Evolutionary conservation across 805 yeast species (phyloP).

Genomic region (Saccharomycopsis oosterbeekiorum): DNA sequence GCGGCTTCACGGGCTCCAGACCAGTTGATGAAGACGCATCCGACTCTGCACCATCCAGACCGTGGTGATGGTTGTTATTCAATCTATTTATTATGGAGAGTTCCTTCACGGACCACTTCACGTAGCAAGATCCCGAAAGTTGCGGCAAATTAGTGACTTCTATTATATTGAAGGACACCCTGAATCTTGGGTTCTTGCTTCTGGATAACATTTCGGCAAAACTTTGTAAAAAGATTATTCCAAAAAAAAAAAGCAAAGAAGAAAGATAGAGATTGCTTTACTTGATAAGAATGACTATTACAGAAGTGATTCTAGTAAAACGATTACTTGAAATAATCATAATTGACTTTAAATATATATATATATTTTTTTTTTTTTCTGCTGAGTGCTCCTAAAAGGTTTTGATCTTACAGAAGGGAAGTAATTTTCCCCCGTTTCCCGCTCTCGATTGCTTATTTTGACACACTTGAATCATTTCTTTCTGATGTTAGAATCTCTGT

Average conservation of each 20-base stretch:
- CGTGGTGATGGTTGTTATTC: not conserved
- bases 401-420: not conserved
- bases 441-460: not conserved
- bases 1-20: slow-evolving; percentile 22
- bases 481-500: not conserved
- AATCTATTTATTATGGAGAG: slow-evolving; percentile 19
- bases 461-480: not conserved
- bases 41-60: not conserved
- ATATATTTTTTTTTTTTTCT: not conserved
- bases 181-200: slow-evolving; percentile 11
- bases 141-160: slow-evolving; percentile 84
- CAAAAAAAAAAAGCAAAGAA: too few relatives aligned
- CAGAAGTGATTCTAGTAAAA: too few relatives aligned
- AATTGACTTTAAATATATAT: too few relatives aligned
- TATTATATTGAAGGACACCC: slow-evolving; percentile 8
- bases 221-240: not conserved
- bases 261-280: too few relatives aligned
- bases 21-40: slow-evolving; percentile 5
- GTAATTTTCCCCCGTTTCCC: not conserved
- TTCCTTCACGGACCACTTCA: slow-evolving; percentile 55
- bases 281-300: too few relatives aligned
- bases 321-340: not conserved
- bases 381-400: not conserved
- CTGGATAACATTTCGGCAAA: not conserved
- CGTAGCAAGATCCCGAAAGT: slow-evolving; percentile 53